Evolutionary conservation across 352 stramenopile genomes (phyloP).

Genomic region (Pythium graminicola): DNA sequence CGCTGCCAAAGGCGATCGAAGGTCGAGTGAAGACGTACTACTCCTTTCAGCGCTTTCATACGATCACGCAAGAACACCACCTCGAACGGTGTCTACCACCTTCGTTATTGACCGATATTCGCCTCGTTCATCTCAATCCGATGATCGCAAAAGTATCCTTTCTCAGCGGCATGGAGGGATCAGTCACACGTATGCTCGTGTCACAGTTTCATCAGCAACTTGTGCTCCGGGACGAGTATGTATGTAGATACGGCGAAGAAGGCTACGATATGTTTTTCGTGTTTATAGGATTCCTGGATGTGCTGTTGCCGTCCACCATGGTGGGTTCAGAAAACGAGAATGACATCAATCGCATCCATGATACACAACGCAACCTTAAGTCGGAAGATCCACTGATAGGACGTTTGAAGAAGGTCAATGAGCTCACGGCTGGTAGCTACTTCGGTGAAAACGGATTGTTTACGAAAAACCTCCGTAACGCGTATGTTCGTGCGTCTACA

Average conservation of each 20-base stretch:
- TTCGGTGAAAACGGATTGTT: conserved; percentile 70
- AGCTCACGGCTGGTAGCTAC: conserved; percentile 44
- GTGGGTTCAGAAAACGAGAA: no score
- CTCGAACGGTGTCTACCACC: conserved; percentile 57
- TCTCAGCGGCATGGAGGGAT: conserved; percentile 43
- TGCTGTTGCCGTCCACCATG: conserved; percentile 39
- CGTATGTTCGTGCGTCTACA: conserved; percentile 47
- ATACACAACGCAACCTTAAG: no score
- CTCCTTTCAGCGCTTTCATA: conserved; percentile 68
- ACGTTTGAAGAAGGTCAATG: conserved; percentile 49
- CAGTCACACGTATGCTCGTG: conserved; percentile 60
- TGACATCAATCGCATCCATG: neutral
- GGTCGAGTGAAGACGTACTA: conserved; percentile 58
- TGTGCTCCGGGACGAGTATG: conserved; percentile 52
- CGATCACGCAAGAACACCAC: conserved; percentile 63
- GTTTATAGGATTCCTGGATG: conserved; percentile 51
- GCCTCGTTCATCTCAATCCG: conserved; percentile 54
- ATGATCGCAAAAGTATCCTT: conserved; percentile 72
- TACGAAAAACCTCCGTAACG: conserved; percentile 47
- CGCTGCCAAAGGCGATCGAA: conserved; percentile 32
- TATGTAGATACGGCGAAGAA: conserved; percentile 55
- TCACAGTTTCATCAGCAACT: conserved; percentile 60
- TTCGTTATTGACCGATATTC: conserved; percentile 60
- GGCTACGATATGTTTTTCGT: conserved; percentile 76
- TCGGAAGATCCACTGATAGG: no score